These are phyloP conservation scores for Sporothrix schenckii DNA, from an alignment of 2,329 filamentous ascomycete species.

Conservation along the genomic window DNA sequence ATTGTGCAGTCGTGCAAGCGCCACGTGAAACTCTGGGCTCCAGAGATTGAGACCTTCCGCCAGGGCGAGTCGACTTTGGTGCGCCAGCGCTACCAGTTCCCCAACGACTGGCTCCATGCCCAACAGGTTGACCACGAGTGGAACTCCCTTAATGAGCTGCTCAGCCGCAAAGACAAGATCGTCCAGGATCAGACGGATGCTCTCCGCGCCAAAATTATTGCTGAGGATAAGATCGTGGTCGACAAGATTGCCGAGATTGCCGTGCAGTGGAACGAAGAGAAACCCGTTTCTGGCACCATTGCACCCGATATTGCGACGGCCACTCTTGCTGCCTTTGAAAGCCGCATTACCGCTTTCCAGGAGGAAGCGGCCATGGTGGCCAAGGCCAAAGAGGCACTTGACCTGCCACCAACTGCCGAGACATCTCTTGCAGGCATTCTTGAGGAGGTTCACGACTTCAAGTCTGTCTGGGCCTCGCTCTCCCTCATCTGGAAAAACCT, in stretches of 20 bases:
- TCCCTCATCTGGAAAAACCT: constrained; percentile 96
- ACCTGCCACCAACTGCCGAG: constrained; percentile 78
- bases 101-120: constrained; percentile 90
- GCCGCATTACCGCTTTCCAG: constrained; percentile 80
- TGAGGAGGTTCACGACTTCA: constrained; percentile 97
- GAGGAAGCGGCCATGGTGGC: constrained; percentile 90
- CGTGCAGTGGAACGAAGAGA: constrained; percentile 90
- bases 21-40: constrained; percentile 90
- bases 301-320: constrained; percentile 85
- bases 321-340: constrained; percentile 80
- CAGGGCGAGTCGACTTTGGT: constrained; percentile 92
- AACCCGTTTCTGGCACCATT: constrained; percentile 93
- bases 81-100: constrained; percentile 91
- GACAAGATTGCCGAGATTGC: constrained; percentile 87
- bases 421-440: constrained; percentile 82
- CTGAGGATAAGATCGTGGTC: constrained; percentile 88
- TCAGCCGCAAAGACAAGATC: constrained; percentile 90
- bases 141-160: constrained; percentile 87
- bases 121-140: constrained; percentile 97
- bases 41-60: constrained; percentile 92
- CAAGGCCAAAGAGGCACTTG: constrained; percentile 94
- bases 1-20: constrained; percentile 95
- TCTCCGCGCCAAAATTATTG: constrained; percentile 88
- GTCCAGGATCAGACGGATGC: constrained; percentile 96
- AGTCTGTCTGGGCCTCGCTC: constrained; percentile 95